These are phyloP conservation scores for Geosmithia putterillii DNA, from an alignment of 2,329 filamentous ascomycete species.

Conservation along the genomic window DNA sequence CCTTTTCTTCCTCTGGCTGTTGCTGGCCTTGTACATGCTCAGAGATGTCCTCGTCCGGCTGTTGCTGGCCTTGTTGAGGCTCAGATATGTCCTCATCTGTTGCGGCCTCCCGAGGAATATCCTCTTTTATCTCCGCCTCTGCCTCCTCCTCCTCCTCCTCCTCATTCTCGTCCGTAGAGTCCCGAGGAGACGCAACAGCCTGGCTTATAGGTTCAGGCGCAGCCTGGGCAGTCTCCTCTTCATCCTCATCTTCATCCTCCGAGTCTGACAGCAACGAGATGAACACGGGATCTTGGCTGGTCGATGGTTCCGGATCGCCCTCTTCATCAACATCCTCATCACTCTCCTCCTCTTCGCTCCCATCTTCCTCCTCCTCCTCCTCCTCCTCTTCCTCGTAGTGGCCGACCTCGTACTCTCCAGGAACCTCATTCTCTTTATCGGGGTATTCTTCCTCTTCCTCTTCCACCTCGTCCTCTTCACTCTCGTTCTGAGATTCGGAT, in stretches of 20 bases:
- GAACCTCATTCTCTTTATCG: too few species aligned
- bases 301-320: slow-evolving; percentile 5
- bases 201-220: not conserved
- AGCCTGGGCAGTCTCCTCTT: not conserved
- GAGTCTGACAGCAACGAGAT: slow-evolving; percentile 35
- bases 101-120: too few species aligned
- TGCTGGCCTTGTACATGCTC: not conserved
- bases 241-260: slow-evolving; percentile 18
- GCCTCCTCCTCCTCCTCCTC: not conserved
- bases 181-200: too few species aligned
- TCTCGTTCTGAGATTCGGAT: too few species aligned
- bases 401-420: too few species aligned
- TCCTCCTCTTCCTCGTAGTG: too few species aligned
- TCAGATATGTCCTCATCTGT: not conserved
- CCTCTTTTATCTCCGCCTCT: not conserved
- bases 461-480: too few species aligned
- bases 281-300: slow-evolving; percentile 23
- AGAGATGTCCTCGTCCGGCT: not conserved
- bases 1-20: not conserved
- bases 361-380: not conserved
- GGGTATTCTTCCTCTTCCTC: too few species aligned
- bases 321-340: slow-evolving; percentile 15
- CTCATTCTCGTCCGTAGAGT: too few species aligned
- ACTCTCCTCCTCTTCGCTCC: not conserved
- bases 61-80: not conserved